Percentiles rank a stretch among this genome's conserved stretches.
phyloP scores from a whole-genome alignment of 495 filamentous ascomycete species.

The Aspergillus heteromorphus region DNA sequence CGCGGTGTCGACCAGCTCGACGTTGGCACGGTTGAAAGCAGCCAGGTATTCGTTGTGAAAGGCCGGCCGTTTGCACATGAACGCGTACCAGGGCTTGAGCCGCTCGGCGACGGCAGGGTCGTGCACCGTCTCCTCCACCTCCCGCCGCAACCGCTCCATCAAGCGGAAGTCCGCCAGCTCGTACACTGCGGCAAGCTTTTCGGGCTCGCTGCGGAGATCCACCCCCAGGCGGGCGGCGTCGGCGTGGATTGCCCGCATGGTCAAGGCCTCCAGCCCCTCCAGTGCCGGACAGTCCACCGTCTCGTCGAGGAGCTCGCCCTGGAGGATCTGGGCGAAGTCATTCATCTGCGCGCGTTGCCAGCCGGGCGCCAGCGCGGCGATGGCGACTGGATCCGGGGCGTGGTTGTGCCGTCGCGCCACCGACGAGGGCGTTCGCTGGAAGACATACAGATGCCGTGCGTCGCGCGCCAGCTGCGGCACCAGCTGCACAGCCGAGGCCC shows the following conservation, averaged over 20 bases:
- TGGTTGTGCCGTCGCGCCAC: constrained; percentile 44
- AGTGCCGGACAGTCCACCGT: background rate
- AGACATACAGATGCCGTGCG: constrained; percentile 31
- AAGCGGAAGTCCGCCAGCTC: background rate
- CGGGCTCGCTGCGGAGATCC: background rate
- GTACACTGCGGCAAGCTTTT: background rate
- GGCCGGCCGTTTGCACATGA: constrained; percentile 28
- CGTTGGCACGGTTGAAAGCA: background rate
- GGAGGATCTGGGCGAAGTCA: constrained; percentile 26
- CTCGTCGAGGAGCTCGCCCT: background rate
- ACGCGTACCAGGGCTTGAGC: constrained; percentile 29
- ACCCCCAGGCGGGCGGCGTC: background rate
- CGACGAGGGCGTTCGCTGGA: constrained; percentile 43
- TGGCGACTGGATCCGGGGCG: background rate
- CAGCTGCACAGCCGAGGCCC: constrained; percentile 40
- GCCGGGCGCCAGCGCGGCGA: constrained; percentile 29
- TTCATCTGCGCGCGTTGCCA: constrained; percentile 38
- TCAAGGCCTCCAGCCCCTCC: constrained; percentile 3
- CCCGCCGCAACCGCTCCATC: constrained; percentile 12
- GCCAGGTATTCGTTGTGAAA: constrained; percentile 30
- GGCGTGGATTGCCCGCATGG: background rate
- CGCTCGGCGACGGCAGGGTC: constrained; percentile 16
- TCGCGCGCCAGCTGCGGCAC: constrained; percentile 21
- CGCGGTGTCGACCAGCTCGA: background rate
- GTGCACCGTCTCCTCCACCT: constrained; percentile 27